Evolutionary conservation across 1,284 basidiomycete species (phyloP).

Genomic region (Ustilago sp.): DNA sequence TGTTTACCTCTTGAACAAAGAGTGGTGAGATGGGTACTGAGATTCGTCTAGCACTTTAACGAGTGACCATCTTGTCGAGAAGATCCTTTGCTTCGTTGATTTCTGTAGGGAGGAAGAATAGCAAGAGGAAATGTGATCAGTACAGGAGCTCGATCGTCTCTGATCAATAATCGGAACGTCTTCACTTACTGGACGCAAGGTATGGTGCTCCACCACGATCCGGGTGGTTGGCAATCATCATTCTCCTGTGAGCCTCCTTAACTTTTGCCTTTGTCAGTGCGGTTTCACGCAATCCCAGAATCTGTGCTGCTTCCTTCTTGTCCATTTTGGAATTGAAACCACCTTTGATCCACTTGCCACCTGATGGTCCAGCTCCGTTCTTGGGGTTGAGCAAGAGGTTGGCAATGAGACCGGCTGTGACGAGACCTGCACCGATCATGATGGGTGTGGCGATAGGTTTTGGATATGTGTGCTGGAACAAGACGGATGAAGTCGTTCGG

Average conservation of each 20-base stretch:
- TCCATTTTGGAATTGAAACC: conserved; percentile 98
- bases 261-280: conserved; percentile 64
- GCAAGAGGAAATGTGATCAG: neutral
- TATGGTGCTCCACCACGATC: conserved; percentile 96
- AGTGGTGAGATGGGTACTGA: neutral
- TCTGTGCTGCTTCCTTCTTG: conserved; percentile 87
- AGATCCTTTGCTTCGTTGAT: conserved; percentile 69
- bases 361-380: conserved; percentile 71
- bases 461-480: conserved; percentile 49
- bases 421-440: conserved; percentile 60
- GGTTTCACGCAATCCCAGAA: conserved; percentile 79
- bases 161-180: neutral
- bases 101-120: conserved; percentile 34
- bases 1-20: neutral
- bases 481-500: conserved; percentile 34
- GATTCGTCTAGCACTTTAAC: conserved; percentile 22
- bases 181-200: conserved; percentile 80
- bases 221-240: conserved; percentile 81
- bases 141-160: neutral
- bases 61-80: conserved; percentile 61
- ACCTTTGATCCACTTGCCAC: conserved; percentile 89
- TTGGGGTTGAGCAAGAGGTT: conserved; percentile 52
- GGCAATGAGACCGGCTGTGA: conserved; percentile 61
- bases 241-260: conserved; percentile 69
- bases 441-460: conserved; percentile 56